These are phyloP conservation scores for Colletotrichum sp. DNA, from an alignment of 2,329 filamentous ascomycete species.

Conservation along the genomic window DNA sequence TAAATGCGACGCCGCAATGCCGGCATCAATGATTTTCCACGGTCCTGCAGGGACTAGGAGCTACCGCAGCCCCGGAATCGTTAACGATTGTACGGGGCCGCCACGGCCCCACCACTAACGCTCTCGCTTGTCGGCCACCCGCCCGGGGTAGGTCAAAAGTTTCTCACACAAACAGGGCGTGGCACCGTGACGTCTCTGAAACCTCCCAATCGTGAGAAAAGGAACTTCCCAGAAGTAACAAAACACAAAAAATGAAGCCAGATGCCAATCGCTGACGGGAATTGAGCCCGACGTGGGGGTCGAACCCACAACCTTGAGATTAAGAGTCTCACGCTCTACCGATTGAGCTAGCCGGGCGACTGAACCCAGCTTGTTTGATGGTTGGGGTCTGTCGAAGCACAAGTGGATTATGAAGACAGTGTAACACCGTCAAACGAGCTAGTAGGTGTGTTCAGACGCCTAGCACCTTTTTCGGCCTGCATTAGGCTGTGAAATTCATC, in stretches of 20 bases:
- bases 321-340: slow-evolving; percentile 78
- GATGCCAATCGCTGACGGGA: slow-evolving; percentile 3
- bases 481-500: background rate
- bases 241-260: background rate
- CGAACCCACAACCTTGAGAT: slow-evolving; percentile 65
- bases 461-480: background rate
- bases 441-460: background rate
- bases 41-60: background rate
- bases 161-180: background rate
- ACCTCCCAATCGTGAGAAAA: background rate
- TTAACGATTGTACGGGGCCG: background rate
- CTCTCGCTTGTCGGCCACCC: background rate
- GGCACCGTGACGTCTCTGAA: background rate
- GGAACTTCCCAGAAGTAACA: background rate
- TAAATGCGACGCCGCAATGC: background rate
- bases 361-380: background rate
- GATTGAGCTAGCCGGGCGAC: slow-evolving; percentile 68
- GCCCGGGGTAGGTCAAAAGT: background rate
- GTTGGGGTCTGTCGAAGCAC: accelerated
- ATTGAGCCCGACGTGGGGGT: slow-evolving; percentile 28
- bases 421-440: background rate
- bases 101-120: background rate
- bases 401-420: background rate
- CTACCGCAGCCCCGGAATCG: background rate
- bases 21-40: background rate